These are phyloP conservation scores for Venturia oleaginea DNA, from an alignment of 2,329 filamentous ascomycete genomes.

Conservation along the genomic window DNA sequence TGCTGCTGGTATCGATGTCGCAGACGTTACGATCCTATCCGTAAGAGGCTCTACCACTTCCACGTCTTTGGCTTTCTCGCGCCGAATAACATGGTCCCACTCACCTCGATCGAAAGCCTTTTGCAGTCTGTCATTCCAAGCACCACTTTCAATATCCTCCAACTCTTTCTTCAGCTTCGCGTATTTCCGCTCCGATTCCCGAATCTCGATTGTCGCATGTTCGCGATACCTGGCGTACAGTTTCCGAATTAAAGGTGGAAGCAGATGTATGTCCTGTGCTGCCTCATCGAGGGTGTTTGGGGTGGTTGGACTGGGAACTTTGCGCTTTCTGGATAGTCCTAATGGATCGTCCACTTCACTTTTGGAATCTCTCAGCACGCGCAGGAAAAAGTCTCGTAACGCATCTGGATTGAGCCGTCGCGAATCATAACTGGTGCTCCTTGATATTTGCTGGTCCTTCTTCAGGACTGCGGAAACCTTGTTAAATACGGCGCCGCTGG, in stretches of 20 bases:
- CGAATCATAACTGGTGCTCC: constrained; percentile 62
- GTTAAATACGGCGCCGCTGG: constrained; percentile 52
- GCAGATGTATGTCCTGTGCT: constrained; percentile 58
- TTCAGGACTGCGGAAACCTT: constrained; percentile 66
- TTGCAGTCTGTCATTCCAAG: constrained; percentile 38
- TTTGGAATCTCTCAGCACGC: constrained; percentile 65
- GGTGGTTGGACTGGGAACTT: constrained; percentile 55
- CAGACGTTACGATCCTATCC: not conserved
- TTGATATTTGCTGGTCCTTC: constrained; percentile 62
- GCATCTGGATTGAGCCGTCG: constrained; percentile 67
- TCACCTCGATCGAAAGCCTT: constrained; percentile 17
- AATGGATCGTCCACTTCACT: constrained; percentile 33
- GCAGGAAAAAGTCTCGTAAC: constrained; percentile 68
- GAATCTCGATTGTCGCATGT: constrained; percentile 59
- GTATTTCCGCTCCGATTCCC: constrained; percentile 63
- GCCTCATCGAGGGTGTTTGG: constrained; percentile 34
- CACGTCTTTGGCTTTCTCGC: not conserved
- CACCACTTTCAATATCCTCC: constrained; percentile 54
- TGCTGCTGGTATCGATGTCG: not conserved
- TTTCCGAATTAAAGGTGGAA: constrained; percentile 62
- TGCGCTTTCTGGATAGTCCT: constrained; percentile 54
- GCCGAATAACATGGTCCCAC: not conserved
- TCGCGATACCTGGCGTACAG: constrained; percentile 69
- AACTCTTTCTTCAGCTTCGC: constrained; percentile 59
- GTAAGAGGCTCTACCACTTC: not conserved